A percentile compares a stretch with the other conserved stretches of the same genome.
These are phyloP conservation scores for Tulasnella sp. DNA, from an alignment of 768 basidiomycete genomes.

Conservation along the genomic window DNA sequence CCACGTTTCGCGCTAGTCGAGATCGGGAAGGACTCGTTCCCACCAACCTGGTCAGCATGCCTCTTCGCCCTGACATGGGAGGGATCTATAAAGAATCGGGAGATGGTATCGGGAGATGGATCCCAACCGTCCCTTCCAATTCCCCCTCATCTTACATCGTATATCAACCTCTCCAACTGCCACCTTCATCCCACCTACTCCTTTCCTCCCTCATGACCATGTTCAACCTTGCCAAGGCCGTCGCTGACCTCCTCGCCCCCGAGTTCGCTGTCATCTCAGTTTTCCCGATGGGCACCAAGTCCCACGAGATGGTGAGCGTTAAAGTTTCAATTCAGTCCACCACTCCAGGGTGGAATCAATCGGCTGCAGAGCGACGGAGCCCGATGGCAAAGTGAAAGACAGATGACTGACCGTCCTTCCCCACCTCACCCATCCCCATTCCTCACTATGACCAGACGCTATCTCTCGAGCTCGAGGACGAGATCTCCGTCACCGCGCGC, in stretches of 20 bases:
- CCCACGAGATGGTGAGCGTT: conserved; percentile 10
- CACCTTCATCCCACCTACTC: background rate
- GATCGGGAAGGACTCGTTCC: background rate
- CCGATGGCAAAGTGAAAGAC: background rate
- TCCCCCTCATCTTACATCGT: background rate
- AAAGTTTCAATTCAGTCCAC: too few species aligned
- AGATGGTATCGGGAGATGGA: conserved; percentile 5
- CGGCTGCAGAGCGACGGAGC: background rate
- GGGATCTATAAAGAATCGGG: conserved; percentile 10
- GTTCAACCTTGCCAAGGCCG: conserved; percentile 12
- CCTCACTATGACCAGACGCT: background rate
- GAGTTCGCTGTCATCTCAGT: conserved; percentile 13
- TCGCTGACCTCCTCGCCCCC: conserved; percentile 7
- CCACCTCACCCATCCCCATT: background rate
- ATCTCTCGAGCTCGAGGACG: conserved; percentile 10
- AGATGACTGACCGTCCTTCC: background rate
- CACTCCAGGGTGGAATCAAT: background rate
- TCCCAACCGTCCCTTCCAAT: background rate
- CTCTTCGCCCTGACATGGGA: too few species aligned
- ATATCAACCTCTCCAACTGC: background rate
- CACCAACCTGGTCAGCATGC: too few species aligned
- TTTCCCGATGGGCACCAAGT: background rate
- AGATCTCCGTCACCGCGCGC: conserved; percentile 10
- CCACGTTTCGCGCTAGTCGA: background rate
- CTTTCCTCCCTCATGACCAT: conserved; percentile 9